phyloP scores from a whole-genome alignment of 176 grass and related monocot genomes.

The Sorghum bicolor region DNA sequence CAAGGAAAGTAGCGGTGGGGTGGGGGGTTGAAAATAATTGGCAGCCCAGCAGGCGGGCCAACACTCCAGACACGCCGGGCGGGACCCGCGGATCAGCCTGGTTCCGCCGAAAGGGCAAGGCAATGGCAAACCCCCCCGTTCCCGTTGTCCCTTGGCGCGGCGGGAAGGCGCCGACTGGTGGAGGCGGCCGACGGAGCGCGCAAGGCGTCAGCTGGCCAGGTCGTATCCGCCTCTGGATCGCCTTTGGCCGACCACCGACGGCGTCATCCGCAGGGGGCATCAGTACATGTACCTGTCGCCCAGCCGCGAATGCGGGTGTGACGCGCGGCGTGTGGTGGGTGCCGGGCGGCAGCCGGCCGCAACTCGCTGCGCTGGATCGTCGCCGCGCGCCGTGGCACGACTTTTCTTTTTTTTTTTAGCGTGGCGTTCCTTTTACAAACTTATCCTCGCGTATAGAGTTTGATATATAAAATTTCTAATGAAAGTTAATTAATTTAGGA shows the following conservation, averaged over 20 bases:
- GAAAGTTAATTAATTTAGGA: too few relatives aligned
- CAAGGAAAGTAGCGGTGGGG: background rate
- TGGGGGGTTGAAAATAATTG: background rate
- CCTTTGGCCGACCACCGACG: background rate
- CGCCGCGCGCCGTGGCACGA: too few relatives aligned
- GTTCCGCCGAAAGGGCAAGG: background rate
- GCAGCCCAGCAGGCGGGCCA: too few relatives aligned
- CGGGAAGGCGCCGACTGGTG: conserved; percentile 2
- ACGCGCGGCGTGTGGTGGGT: background rate
- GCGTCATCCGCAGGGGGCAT: background rate
- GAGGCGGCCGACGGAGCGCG: background rate
- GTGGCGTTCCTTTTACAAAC: too few relatives aligned
- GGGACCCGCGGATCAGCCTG: background rate
- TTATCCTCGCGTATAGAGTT: too few relatives aligned
- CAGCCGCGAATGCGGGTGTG: too few relatives aligned
- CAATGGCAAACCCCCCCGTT: too few relatives aligned
- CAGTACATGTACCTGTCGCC: too few relatives aligned
- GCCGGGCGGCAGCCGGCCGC: background rate
- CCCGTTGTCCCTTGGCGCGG: background rate
- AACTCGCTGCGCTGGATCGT: background rate
- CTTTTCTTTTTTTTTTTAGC: too few relatives aligned
- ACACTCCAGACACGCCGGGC: background rate
- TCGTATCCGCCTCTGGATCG: background rate
- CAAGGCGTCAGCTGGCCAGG: conserved; percentile 31
- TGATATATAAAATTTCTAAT: too few relatives aligned